Conservation (phyloP, 805 yeast genomes). For the Vanderwaltozyma tropicalis region DNA sequence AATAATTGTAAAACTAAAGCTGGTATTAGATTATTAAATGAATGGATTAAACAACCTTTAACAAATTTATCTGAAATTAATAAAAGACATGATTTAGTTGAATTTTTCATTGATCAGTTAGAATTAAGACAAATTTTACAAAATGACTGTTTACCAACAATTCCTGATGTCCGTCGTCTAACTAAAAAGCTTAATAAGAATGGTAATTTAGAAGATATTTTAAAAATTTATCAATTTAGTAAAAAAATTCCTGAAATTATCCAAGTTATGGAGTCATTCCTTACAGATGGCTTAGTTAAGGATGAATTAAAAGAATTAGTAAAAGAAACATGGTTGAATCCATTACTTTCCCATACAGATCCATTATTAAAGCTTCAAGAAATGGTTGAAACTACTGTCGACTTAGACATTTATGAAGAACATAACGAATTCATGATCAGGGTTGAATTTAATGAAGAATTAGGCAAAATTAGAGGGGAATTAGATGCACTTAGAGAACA, state of each 20-base stretch:
- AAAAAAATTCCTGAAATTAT: slow-evolving; percentile 59
- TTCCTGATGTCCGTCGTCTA: slow-evolving; percentile 77
- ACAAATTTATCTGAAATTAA: slow-evolving; percentile 50
- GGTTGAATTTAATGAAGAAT: slow-evolving; percentile 79
- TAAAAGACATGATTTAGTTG: slow-evolving; percentile 68
- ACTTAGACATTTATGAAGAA: slow-evolving; percentile 67
- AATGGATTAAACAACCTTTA: slow-evolving; percentile 94
- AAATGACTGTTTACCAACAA: slow-evolving; percentile 53
- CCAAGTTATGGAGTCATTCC: slow-evolving; percentile 38
- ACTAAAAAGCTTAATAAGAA: slow-evolving; percentile 51
- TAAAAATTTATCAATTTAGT: slow-evolving; percentile 75
- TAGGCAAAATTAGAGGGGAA: slow-evolving; percentile 48
- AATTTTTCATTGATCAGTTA: slow-evolving; percentile 57
- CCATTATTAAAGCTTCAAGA: slow-evolving; percentile 65
- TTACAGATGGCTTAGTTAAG: slow-evolving; percentile 24
- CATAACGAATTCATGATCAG: slow-evolving; percentile 71
- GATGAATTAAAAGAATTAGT: slow-evolving; percentile 31
- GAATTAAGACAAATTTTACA: slow-evolving; percentile 55
- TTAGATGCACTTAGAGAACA: slow-evolving; percentile 44
- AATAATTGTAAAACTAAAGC: slow-evolving; percentile 83
- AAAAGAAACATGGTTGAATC: slow-evolving; percentile 44
- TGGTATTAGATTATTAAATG: slow-evolving; percentile 80
- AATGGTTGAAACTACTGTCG: slow-evolving; percentile 86
- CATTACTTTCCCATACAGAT: slow-evolving; percentile 38
- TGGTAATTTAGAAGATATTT: slow-evolving; percentile 78